phyloP scores from a whole-genome alignment of 768 basidiomycete species.

The Obba rivulosa region DNA sequence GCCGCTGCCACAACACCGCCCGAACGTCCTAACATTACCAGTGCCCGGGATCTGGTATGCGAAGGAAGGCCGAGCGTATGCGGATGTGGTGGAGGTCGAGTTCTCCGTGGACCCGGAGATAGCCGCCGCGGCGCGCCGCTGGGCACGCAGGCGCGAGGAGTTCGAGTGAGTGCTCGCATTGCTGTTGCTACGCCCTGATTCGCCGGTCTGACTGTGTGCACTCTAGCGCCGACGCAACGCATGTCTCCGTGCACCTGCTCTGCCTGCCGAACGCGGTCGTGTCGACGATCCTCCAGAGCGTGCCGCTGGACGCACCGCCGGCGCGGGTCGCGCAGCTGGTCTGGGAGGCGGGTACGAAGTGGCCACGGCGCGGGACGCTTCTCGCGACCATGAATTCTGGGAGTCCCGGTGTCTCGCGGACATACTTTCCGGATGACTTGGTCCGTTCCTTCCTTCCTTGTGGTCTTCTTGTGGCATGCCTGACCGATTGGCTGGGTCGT shows the following conservation, averaged over 20 bases:
- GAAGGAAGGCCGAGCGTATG: constrained; percentile 1
- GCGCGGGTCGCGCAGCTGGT: constrained; percentile 4
- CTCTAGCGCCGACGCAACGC: not conserved
- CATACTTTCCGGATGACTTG: constrained; percentile 8
- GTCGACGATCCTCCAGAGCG: constrained; percentile 1
- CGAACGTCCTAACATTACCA: no score
- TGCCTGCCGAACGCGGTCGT: constrained; percentile 12
- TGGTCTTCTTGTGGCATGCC: not conserved
- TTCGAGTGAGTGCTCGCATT: not conserved
- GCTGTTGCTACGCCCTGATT: not conserved
- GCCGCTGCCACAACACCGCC: no score
- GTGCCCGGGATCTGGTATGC: constrained; percentile 11
- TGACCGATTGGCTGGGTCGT: constrained; percentile 1
- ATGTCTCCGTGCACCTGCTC: constrained; percentile 4
- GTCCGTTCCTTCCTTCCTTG: not conserved
- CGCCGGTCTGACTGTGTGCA: not conserved
- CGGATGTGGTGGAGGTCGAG: constrained; percentile 5
- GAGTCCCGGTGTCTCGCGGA: not conserved
- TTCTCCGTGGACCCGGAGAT: constrained; percentile 10
- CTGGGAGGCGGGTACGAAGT: constrained; percentile 9
- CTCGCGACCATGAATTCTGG: constrained; percentile 7
- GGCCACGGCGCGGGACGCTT: constrained; percentile 13
- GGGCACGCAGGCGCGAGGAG: not conserved
- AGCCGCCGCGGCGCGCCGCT: constrained; percentile 1
- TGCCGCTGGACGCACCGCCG: constrained; percentile 1